Conservation (phyloP, 352 stramenopile species). For the Sclerospora graminicola region DNA sequence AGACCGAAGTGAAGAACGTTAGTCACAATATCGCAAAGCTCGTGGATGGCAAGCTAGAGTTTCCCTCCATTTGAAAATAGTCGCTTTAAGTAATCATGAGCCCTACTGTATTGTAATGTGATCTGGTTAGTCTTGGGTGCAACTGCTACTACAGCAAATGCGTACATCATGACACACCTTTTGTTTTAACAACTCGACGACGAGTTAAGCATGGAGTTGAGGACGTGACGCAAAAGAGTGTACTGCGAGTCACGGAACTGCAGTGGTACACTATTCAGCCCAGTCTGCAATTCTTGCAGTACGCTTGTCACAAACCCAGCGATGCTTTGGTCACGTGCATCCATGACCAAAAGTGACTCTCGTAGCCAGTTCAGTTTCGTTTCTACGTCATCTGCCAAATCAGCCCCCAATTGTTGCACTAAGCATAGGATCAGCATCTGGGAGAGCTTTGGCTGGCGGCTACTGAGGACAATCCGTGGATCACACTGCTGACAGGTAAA, state of each 20-base stretch:
- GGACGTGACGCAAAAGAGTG: constrained; percentile 73
- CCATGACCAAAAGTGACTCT: constrained; percentile 76
- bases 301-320: constrained; percentile 67
- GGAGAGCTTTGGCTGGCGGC: constrained; percentile 59
- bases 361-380: constrained; percentile 72
- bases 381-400: constrained; percentile 49
- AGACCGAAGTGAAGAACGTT: constrained; percentile 41
- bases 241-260: constrained; percentile 72
- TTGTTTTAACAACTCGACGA: constrained; percentile 11
- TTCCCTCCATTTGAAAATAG: not conserved
- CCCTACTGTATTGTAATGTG: no score
- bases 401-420: constrained; percentile 71
- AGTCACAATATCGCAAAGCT: constrained; percentile 30
- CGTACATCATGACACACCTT: no score
- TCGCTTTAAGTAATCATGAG: no score
- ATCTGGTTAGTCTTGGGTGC: no score
- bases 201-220: constrained; percentile 80
- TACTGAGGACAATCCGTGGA: constrained; percentile 45
- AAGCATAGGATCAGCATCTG: constrained; percentile 82
- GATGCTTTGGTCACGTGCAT: constrained; percentile 60
- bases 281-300: constrained; percentile 61
- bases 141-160: no score
- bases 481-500: constrained; percentile 68
- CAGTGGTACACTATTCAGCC: constrained; percentile 43
- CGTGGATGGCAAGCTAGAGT: constrained; percentile 12